phyloP scores from a whole-genome alignment of 805 yeast species.

The Wickerhamiella spandovensis region DNA sequence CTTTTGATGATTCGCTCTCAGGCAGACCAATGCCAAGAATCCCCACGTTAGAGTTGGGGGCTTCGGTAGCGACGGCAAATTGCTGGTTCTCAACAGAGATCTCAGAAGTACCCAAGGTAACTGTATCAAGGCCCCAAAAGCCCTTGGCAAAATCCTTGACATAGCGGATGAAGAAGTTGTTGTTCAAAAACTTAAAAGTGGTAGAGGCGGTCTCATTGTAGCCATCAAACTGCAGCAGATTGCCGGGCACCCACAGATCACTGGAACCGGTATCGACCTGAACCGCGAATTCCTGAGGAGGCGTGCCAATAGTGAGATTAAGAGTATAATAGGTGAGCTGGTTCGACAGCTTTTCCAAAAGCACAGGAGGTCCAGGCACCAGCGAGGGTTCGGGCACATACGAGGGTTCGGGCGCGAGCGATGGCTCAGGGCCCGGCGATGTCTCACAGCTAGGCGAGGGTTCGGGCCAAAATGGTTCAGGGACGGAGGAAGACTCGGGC shows the following conservation, averaged over 20 bases:
- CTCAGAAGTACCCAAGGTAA: conserved; percentile 33
- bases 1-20: conserved; percentile 11
- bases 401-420: not conserved
- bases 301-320: conserved; percentile 35
- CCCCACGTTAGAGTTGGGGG: conserved; percentile 49
- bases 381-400: not conserved
- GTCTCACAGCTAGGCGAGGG: not conserved
- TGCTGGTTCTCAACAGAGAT: conserved; percentile 36
- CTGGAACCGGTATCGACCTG: conserved; percentile 64
- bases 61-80: conserved; percentile 61
- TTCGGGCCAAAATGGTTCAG: not conserved
- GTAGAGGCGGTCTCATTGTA: conserved; percentile 11
- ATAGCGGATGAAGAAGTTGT: conserved; percentile 20
- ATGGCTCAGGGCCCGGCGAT: not conserved
- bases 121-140: conserved; percentile 48
- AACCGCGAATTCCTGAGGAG: conserved; percentile 39
- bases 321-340: conserved; percentile 23
- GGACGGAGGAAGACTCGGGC: not conserved
- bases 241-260: conserved; percentile 21
- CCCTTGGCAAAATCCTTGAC: conserved; percentile 42
- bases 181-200: conserved; percentile 9
- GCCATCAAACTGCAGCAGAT: conserved; percentile 16
- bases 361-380: not conserved
- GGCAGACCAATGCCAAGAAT: conserved; percentile 22
- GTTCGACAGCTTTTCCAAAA: conserved; percentile 17